Evolutionary conservation across 495 filamentous ascomycete species (phyloP), one percentile per base, ranked within the genome.

Genomic region (Aspergillus conjunctus): DNA sequence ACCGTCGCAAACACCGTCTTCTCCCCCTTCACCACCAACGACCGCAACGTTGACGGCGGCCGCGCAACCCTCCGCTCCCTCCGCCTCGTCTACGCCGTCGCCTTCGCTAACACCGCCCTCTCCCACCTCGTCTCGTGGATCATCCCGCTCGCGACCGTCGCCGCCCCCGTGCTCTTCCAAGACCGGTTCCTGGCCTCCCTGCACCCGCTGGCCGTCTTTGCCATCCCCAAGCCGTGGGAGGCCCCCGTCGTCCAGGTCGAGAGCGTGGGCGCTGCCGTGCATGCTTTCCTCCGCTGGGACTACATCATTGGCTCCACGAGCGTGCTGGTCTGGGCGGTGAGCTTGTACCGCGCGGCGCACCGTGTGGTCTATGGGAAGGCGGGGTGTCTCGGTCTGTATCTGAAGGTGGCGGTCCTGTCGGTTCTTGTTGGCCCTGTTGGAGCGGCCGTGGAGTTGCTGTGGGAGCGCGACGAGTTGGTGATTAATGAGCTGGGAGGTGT

Each of bases 201-300:
- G 26, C 77, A 81, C 30, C 73, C 71, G 7, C 67, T 55, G 4
- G 67, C 68, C 14, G 73, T 77, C 9, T 79, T 85, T 51, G 51
- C 72, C 33, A 67, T 77, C 31, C 66, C 74, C n/a, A 66, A 79
- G 14, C 77, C 76, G 32, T 80, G 83, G 64, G 64, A 73, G 10
- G 57, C 58, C 7, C 66, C 71, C 1, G 69, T 68, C 0, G 61
- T 76, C 34, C 62, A 58, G 22, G 77, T 79, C 4, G 62, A 74
- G 32, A 71, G 65, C 7, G 67, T 87, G n/a, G 79, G 74, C 5
- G 67, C 75, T 17, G 77, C 86, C 9, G 77, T 81, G 9, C 77
- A 78, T 52, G 71, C 73, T 17, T 83, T 88, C 65, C 62, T 88
- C 30, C 80, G 82, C 46, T 88, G 81, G 75, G 86, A 89, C 57